A percentile compares a stretch with the other conserved stretches of the same genome.
These are phyloP conservation scores for Carex kokanica DNA, from an alignment of 176 grass and related monocot species.

Conservation along the genomic window DNA sequence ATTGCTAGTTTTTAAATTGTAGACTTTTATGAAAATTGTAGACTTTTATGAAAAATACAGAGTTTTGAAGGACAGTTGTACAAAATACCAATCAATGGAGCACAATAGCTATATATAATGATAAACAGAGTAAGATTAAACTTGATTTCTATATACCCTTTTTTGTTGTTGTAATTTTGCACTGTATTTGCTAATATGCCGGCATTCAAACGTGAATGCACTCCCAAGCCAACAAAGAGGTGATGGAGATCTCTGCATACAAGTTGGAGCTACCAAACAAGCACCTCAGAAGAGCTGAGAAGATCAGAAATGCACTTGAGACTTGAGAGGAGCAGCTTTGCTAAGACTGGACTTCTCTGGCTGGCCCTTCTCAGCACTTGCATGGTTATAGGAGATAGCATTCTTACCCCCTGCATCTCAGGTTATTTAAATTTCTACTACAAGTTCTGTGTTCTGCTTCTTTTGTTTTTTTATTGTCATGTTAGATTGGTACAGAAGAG, in stretches of 20 bases:
- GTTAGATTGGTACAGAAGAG: background rate
- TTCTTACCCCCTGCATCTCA: conserved; percentile 42
- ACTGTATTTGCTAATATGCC: conserved; percentile 38
- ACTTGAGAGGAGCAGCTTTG: conserved; percentile 27
- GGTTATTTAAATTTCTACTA: conserved; percentile 10
- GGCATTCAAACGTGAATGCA: conserved; percentile 33
- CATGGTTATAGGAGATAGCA: conserved; percentile 41
- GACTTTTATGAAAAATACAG: background rate
- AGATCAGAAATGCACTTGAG: conserved; percentile 31
- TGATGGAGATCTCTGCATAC: conserved; percentile 36
- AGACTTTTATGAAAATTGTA: no score
- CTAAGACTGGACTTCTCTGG: conserved; percentile 31
- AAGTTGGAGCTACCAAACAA: conserved; percentile 30
- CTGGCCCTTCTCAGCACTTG: conserved; percentile 38
- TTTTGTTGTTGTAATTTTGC: conserved; percentile 27
- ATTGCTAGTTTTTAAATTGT: background rate
- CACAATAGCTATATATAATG: background rate
- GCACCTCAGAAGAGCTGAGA: conserved; percentile 36
- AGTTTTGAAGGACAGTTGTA: background rate
- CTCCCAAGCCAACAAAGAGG: conserved; percentile 28
- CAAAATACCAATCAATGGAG: background rate
- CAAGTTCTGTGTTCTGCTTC: background rate
- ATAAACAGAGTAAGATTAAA: background rate
- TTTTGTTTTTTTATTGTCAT: background rate
- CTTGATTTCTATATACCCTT: background rate